These are phyloP conservation scores for Leptographium flavum DNA, from an alignment of 2,329 filamentous ascomycete genomes.

Conservation along the genomic window DNA sequence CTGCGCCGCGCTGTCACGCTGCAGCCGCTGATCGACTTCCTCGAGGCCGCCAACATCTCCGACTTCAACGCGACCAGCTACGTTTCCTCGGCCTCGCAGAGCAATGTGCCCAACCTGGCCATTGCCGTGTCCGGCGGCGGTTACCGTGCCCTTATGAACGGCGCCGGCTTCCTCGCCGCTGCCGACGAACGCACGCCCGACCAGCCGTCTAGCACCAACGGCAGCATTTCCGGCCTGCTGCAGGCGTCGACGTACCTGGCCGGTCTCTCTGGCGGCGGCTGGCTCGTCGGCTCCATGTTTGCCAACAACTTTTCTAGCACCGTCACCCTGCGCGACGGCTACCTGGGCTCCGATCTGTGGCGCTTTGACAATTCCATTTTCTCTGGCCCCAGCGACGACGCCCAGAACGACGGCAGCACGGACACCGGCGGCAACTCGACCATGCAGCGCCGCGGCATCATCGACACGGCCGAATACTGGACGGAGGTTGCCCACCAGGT, in stretches of 20 bases:
- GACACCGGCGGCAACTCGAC: background rate
- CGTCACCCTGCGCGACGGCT: slow-evolving; percentile 34
- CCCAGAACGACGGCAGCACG: slow-evolving; percentile 10
- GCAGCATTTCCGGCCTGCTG: slow-evolving; percentile 66
- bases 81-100: slow-evolving; percentile 33
- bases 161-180: slow-evolving; percentile 64
- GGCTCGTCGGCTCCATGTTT: slow-evolving; percentile 72
- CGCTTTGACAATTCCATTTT: slow-evolving; percentile 22
- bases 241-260: slow-evolving; percentile 71
- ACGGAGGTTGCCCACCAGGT: slow-evolving; percentile 43
- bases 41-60: slow-evolving; percentile 58
- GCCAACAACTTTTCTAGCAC: slow-evolving; percentile 74
- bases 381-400: slow-evolving; percentile 16
- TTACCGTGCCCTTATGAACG: slow-evolving; percentile 75
- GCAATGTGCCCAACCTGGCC: slow-evolving; percentile 43
- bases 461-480: slow-evolving; percentile 37
- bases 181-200: slow-evolving; percentile 60
- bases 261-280: slow-evolving; percentile 69
- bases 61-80: slow-evolving; percentile 65
- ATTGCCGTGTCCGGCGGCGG: slow-evolving; percentile 74
- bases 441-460: slow-evolving; percentile 4
- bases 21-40: slow-evolving; percentile 58
- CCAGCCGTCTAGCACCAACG: slow-evolving; percentile 34
- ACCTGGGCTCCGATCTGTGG: slow-evolving; percentile 18
- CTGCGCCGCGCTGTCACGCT: slow-evolving; percentile 59